A percentile compares a stretch with the other conserved stretches of the same genome.
Evolutionary conservation across 2,329 filamentous ascomycete species (phyloP).

Genomic region (Aspergillus neoniger): DNA sequence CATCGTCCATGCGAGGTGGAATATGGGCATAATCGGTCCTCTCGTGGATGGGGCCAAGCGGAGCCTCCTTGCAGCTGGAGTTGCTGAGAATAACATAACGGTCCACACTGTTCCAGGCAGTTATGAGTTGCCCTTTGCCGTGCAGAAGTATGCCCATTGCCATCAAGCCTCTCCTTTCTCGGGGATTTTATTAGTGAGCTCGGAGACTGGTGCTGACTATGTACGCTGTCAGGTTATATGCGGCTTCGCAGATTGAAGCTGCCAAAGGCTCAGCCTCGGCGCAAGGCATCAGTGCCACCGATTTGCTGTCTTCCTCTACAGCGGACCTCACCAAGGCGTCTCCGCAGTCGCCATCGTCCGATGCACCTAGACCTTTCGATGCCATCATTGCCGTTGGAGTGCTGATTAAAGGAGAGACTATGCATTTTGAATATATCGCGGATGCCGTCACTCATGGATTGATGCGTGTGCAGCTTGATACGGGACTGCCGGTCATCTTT

Average conservation of each 20-base stretch:
- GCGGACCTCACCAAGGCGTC: conserved; percentile 63
- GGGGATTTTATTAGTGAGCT: no score
- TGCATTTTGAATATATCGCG: conserved; percentile 99
- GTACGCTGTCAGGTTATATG: conserved; percentile 64
- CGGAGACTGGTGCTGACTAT: background rate
- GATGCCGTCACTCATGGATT: conserved; percentile 87
- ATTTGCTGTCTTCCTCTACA: conserved; percentile 63
- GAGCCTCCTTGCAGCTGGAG: conserved; percentile 74
- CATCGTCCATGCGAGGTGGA: conserved; percentile 97
- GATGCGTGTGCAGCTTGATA: conserved; percentile 92
- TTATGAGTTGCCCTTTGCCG: conserved; percentile 91
- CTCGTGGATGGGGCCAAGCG: conserved; percentile 79
- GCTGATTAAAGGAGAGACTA: conserved; percentile 96
- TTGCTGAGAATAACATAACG: conserved; percentile 84
- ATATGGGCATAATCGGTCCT: conserved; percentile 80
- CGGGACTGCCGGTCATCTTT: conserved; percentile 85
- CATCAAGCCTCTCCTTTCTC: background rate
- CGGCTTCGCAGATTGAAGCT: conserved; percentile 82
- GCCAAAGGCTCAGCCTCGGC: conserved; percentile 53
- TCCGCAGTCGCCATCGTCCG: conserved; percentile 40
- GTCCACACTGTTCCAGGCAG: conserved; percentile 87
- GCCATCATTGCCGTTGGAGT: conserved; percentile 94
- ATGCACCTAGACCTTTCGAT: conserved; percentile 67
- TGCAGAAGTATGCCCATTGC: conserved; percentile 68
- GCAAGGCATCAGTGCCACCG: conserved; percentile 50